Conservation (phyloP, 768 basidiomycete species). For the Lactarius hatsudake region DNA sequence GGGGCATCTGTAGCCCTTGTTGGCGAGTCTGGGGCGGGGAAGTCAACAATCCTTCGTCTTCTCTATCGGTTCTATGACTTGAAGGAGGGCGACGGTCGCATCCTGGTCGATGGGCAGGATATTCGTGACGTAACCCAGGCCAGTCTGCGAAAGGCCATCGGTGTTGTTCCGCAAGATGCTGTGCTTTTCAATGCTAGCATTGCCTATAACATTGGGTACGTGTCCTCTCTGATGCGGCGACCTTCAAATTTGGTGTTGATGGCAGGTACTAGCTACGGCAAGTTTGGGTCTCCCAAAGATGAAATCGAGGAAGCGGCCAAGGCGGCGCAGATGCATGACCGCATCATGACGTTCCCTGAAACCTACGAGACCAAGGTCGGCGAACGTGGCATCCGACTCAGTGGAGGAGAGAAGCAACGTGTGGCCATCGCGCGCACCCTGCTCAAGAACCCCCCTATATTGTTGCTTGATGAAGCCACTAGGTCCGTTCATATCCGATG, state of each 20-base stretch:
- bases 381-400: constrained; percentile 82
- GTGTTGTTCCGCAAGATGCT: constrained; percentile 87
- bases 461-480: constrained; percentile 77
- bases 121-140: constrained; percentile 84
- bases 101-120: constrained; percentile 83
- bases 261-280: constrained; percentile 57
- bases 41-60: constrained; percentile 81
- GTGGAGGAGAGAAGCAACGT: constrained; percentile 88
- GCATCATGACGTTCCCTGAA: constrained; percentile 80
- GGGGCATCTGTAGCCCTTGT: constrained; percentile 88
- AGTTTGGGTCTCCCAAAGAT: constrained; percentile 62
- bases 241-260: not conserved
- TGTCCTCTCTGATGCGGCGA: constrained; percentile 5
- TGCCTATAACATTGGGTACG: constrained; percentile 69
- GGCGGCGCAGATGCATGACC: constrained; percentile 86
- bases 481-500: constrained; percentile 41
- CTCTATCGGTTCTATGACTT: constrained; percentile 93
- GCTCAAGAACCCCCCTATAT: constrained; percentile 79
- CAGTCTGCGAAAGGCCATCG: constrained; percentile 76
- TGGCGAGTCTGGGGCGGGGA: constrained; percentile 78
- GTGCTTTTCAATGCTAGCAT: constrained; percentile 72
- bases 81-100: constrained; percentile 71
- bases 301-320: constrained; percentile 78
- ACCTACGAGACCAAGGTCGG: constrained; percentile 86
- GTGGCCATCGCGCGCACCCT: constrained; percentile 86